These are phyloP conservation scores for Auriscalpium orientale DNA, from an alignment of 768 basidiomycete species.

Conservation along the genomic window DNA sequence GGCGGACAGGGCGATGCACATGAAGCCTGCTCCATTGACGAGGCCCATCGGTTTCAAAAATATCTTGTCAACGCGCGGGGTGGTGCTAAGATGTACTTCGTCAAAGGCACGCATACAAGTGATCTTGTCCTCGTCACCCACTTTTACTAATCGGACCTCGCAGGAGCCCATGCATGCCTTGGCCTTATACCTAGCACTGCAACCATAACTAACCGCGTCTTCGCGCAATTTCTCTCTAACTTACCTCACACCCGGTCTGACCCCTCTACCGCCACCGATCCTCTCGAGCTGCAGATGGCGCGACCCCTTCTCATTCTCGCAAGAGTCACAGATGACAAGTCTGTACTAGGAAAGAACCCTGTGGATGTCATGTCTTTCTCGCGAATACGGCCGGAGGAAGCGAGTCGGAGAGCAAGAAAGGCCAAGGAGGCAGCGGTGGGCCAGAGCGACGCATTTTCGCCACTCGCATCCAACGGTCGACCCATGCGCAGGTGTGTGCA, in stretches of 20 bases:
- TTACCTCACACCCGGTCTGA: conserved; percentile 9
- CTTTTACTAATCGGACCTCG: conserved; percentile 1
- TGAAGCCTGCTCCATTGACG: conserved; percentile 3
- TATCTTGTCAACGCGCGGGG: conserved; percentile 12
- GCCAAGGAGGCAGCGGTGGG: conserved; percentile 2
- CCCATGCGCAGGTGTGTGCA: conserved; percentile 12
- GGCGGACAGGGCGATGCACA: conserved; percentile 10
- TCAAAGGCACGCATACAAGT: conserved; percentile 5
- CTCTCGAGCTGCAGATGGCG: background rate
- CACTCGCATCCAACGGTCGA: conserved; percentile 8
- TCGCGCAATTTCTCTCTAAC: conserved; percentile 14
- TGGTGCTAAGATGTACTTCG: conserved; percentile 11
- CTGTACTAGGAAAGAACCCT: conserved; percentile 3
- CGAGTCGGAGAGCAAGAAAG: background rate
- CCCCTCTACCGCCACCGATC: background rate
- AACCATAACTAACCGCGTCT: conserved; percentile 19
- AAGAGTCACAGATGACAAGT: conserved; percentile 2
- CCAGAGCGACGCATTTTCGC: conserved; percentile 12
- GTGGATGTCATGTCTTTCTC: conserved; percentile 13
- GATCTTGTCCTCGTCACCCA: background rate
- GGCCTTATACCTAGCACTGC: conserved; percentile 14
- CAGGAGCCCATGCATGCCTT: conserved; percentile 12
- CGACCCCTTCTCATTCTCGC: conserved; percentile 6
- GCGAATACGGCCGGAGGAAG: conserved; percentile 3
- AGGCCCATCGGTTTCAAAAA: conserved; percentile 6